Base-by-base conservation (phyloP, 768 basidiomycete genomes). In the Candolleomyces efflorescens region DNA sequence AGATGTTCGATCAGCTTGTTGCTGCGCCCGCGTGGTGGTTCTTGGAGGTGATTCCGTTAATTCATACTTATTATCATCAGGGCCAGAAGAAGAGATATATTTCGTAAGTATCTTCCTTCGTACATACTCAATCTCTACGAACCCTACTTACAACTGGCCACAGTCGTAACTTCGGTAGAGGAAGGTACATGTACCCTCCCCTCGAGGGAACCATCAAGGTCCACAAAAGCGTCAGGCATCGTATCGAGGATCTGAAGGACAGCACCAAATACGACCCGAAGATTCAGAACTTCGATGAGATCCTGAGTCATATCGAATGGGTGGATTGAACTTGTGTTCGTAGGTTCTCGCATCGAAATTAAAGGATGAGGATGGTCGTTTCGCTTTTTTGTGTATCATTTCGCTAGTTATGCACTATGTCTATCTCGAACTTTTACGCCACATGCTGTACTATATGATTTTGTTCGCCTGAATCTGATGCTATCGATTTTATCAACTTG, bases 21-120 rank as follows among this genome's bases (percentile, higher is more conserved):
- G 52, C 80, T 1, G 61, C 67, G 22, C 70, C 59, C 43, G 44
- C 23, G 0, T 91, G 90, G 89, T 90, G 89, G 90, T 55, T 82
- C 37, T 71, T 91, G 38, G 90, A 92, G 66, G 2, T 81, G 5
- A 43, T 83, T 13, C 84, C 82, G 1, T 39, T 80, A 55, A 70
- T 67, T 50, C 73, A 75, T n/a, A 69, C 68, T n/a, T 73, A 68
- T 56, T 53, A 53, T 38, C 52, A 53, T 41, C 32, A 24, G 15
- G 52, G 52, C 9, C 76, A 78, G 67, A 66, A 65, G 55, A 64
- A 62, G 1, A 20, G 52, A n/a, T 62, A 74, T 53, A 64, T 68
- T 10, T 50, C 55, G 7, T 75, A 73, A 75, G 59, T 37, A 11
- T n/a, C n/a, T 24, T 17, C 20, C 17, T 22, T 15, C 20, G 6